These are phyloP conservation scores for Amanita pseudoporphyria DNA, from an alignment of 768 basidiomycete species.

Conservation along the genomic window DNA sequence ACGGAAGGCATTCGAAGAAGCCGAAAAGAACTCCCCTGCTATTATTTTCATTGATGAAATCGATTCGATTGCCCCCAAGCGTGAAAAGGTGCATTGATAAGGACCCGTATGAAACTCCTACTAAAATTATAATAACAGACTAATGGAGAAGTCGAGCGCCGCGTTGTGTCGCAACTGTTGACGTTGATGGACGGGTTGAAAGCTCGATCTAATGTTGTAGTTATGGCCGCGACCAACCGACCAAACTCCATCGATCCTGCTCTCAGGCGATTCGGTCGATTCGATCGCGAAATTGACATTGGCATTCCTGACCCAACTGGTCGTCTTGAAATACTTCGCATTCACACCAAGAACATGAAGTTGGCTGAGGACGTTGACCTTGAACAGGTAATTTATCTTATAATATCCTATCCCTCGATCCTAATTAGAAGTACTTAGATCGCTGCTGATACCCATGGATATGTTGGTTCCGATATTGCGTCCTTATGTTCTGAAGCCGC, in stretches of 20 bases:
- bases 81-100: constrained; percentile 76
- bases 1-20: constrained; percentile 98
- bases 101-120: background rate
- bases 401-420: background rate
- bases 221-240: constrained; percentile 98
- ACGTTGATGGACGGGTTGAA: constrained; percentile 99
- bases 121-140: constrained; percentile 41
- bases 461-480: constrained; percentile 97
- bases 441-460: constrained; percentile 98
- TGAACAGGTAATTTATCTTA: constrained; percentile 58
- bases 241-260: constrained; percentile 99
- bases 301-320: constrained; percentile 99
- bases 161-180: constrained; percentile 95
- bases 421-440: constrained; percentile 43
- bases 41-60: constrained; percentile 99
- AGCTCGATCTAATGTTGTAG: constrained; percentile 97
- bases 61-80: constrained; percentile 98
- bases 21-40: constrained; percentile 98
- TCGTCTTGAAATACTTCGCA: constrained; percentile 96
- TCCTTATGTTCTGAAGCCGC: constrained; percentile 98
- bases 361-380: constrained; percentile 93
- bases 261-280: constrained; percentile 96
- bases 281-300: constrained; percentile 99
- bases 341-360: constrained; percentile 99
- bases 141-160: constrained; percentile 98